A percentile compares a stretch with the other conserved stretches of the same genome.
These are phyloP conservation scores for Aspergillus costaricaensis DNA, from an alignment of 2,329 filamentous ascomycete species.

Conservation along the genomic window DNA sequence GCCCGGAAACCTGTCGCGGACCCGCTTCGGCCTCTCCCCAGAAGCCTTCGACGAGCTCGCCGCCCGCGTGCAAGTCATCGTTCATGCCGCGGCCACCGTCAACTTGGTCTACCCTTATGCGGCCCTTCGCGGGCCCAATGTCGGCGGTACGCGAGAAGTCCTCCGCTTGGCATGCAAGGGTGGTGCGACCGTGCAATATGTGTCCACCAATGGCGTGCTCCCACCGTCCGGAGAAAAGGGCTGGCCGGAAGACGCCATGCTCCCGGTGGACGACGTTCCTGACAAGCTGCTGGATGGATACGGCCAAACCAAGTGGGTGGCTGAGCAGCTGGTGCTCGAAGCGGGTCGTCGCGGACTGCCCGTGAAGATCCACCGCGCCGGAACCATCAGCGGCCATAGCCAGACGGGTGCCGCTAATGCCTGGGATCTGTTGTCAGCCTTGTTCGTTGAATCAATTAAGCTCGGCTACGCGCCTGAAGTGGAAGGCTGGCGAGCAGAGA, in stretches of 20 bases:
- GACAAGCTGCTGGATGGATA: constrained; percentile 71
- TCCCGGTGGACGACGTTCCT: constrained; percentile 68
- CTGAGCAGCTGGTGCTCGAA: constrained; percentile 72
- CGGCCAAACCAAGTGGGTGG: constrained; percentile 80
- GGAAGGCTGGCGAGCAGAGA: constrained; percentile 75
- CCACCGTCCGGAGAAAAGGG: constrained; percentile 65
- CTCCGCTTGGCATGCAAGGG: constrained; percentile 68
- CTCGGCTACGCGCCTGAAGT: constrained; percentile 71
- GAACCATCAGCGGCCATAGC: constrained; percentile 79
- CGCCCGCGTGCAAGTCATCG: constrained; percentile 67
- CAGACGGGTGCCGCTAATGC: constrained; percentile 73
- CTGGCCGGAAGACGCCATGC: constrained; percentile 70
- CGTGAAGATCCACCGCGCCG: constrained; percentile 70
- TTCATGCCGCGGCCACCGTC: constrained; percentile 76
- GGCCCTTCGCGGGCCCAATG: constrained; percentile 71
- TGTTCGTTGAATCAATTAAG: constrained; percentile 75
- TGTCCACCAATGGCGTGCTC: constrained; percentile 79
- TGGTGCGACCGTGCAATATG: constrained; percentile 73
- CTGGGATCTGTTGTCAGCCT: constrained; percentile 73
- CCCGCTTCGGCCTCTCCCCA: constrained; percentile 67
- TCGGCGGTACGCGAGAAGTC: constrained; percentile 76
- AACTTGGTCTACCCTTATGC: constrained; percentile 82
- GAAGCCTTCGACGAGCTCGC: constrained; percentile 68
- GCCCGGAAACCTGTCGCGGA: constrained; percentile 70
- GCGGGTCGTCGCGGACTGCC: constrained; percentile 69